Base-by-base conservation (phyloP, 108 stramenopile species). In the Nitzschia putrida region DNA sequence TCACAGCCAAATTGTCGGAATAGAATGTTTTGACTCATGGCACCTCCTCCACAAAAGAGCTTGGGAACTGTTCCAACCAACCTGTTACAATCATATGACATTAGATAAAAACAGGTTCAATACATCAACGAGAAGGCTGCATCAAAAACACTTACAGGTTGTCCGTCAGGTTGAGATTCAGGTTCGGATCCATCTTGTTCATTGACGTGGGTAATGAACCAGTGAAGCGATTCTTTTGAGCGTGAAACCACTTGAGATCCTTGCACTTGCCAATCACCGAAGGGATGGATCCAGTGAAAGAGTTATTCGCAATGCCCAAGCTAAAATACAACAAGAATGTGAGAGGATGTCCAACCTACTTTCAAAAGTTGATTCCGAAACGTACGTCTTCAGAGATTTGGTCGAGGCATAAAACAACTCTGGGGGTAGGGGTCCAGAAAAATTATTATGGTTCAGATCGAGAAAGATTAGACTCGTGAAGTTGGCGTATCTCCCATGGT, bases 1-100 rank as follows among this genome's bases (percentile, higher is more conserved):
- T 81, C 76, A 53, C 89, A 90, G 41, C 84, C 89, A 74, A 78
- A 80, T 63, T 82, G 77, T 16, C 77, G 73, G 59, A 73, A 81
- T 1, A 78, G 38, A n/a, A 84, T 54, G 21, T 56, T 78, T 20
- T 26, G 29, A 41, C 64, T 65, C 42, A 57, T 60, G 21, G 66
- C 59, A 49, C 81, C 76, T 47, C 75, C 57, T 13, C 75, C 72
- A 60, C 75, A 79, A 43, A 83, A 79, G 10, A 69, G 18, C 21
- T 50, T 69, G 21, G 88, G 83, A 11, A 89, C 68, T 11, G 81
- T 80, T 40, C 81, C 85, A 39, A 55, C 73, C 16, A 88, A 34
- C 3, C 76, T 76, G 41, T 23, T 34, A 45, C 7, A 25, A 7
- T 13, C 22, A 1, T 16, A 45, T 44, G 34, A 42, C 50, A 29